These are phyloP conservation scores for Trifolium subterraneum DNA, from an alignment of 306 rosid genomes.

Conservation along the genomic window DNA sequence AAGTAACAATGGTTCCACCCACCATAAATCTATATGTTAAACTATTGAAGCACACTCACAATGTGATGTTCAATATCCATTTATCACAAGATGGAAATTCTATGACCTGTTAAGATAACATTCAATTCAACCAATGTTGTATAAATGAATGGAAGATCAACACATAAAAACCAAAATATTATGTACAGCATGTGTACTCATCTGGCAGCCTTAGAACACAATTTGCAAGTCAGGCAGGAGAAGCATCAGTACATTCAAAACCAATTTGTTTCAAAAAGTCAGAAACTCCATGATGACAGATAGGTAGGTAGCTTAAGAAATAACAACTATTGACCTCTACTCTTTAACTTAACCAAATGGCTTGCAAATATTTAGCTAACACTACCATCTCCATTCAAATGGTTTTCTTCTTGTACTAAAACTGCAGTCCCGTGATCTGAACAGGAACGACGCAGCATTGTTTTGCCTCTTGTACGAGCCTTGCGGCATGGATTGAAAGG, in stretches of 20 bases:
- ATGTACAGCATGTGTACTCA: slow-evolving; percentile 6
- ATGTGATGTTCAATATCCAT: not conserved
- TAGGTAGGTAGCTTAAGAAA: slow-evolving; percentile 1
- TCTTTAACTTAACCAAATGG: slow-evolving; percentile 35
- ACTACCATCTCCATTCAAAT: slow-evolving; percentile 48
- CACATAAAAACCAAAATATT: not conserved
- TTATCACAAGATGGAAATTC: not conserved
- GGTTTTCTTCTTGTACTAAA: slow-evolving; percentile 49
- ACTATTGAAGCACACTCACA: not conserved
- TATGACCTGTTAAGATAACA: not conserved
- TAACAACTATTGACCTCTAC: slow-evolving; percentile 25
- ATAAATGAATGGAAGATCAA: slow-evolving; percentile 1
- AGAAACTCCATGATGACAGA: not conserved
- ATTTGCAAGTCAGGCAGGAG: slow-evolving; percentile 27
- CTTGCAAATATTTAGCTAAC: slow-evolving; percentile 37
- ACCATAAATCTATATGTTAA: not conserved
- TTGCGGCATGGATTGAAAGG: slow-evolving; percentile 48
- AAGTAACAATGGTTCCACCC: not conserved
- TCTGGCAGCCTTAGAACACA: slow-evolving; percentile 18
- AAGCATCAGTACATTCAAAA: slow-evolving; percentile 24
- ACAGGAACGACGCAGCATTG: slow-evolving; percentile 44
- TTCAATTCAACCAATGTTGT: not conserved
- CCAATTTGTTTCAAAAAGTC: not conserved
- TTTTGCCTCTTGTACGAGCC: slow-evolving; percentile 51
- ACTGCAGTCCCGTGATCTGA: slow-evolving; percentile 33